Base-by-base conservation (phyloP, 2,329 filamentous ascomycete species). In the Cercospora sp. region DNA sequence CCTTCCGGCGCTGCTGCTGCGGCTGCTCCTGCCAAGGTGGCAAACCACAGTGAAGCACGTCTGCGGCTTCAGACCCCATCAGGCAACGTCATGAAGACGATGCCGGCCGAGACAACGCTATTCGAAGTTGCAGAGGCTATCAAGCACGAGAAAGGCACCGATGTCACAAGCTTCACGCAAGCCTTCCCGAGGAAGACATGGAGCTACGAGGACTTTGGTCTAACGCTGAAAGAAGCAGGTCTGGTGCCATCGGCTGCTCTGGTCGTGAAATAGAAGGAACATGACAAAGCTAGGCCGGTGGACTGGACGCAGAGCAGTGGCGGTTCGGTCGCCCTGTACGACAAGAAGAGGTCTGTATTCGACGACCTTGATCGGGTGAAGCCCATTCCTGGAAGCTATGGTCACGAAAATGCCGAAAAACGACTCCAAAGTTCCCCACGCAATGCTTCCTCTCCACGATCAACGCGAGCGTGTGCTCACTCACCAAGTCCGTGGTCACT, bases 181-280 rank as follows among this genome's bases (percentile, higher is more conserved):
- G 97, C 89, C 20, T 98, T 96, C 75, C 95, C 95, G 0, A 89
- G 88, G 76, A 97, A 97, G 84, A 87, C 88, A 0, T 98, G 91
- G 71, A 81, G 86, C 70, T 76, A 20, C 79, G 84, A 71, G 73
- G 95, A 97, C 78, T 93, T 97, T 76, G 92, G 92, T 40, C 90
- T 95, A 85, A 95, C 94, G 5, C 81, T 99, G 65, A 96, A 96
- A 82, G 95, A 99, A 80, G 91, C 94, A 16, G 94, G 94, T 0
- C 82, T 97, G 69, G 89, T 94, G 3, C 95, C 95, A 5, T 97
- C 92, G 70, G 93, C 94, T n/a, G 94, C 92, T 58, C 82, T 99
- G 73, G 63, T 65, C 31, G 64, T 65, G 57, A 65, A 66, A 33
- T 69, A 67, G 65, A 48, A 64, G 51, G 61, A 33, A n/a, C 55